Percentiles rank a stretch among this genome's conserved stretches.
phyloP scores from a whole-genome alignment of 2,329 filamentous ascomycete species.

The Stagonosporopsis chrysanthemi region DNA sequence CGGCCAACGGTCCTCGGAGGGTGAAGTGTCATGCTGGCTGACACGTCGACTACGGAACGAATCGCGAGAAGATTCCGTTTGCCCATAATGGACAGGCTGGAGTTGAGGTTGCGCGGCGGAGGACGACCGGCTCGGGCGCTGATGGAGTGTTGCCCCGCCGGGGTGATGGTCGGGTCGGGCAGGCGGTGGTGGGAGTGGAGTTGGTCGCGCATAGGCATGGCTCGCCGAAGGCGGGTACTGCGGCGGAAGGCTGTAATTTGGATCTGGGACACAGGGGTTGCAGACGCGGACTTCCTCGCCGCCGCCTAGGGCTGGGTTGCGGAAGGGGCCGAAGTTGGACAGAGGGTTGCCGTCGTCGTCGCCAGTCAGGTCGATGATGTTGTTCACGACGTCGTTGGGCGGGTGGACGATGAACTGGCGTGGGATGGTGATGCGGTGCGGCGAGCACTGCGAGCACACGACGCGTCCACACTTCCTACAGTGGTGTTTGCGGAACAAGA shows the following conservation, averaged over 20 bases:
- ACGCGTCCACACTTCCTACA: conserved; percentile 95
- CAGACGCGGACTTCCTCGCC: conserved; percentile 74
- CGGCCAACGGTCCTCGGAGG: conserved; percentile 33
- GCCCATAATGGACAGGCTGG: conserved; percentile 26
- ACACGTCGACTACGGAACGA: conserved; percentile 32
- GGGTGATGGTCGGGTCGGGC: conserved; percentile 20
- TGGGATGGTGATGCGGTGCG: conserved; percentile 93
- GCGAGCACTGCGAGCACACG: conserved; percentile 88
- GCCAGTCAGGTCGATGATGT: conserved; percentile 56
- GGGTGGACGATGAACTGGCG: conserved; percentile 90
- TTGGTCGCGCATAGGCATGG: too few species aligned
- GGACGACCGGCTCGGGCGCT: conserved; percentile 31
- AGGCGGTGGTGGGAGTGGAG: background rate
- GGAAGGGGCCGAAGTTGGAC: conserved; percentile 38
- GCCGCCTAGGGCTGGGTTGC: conserved; percentile 64
- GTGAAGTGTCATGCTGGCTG: conserved; percentile 35
- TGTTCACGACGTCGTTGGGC: conserved; percentile 36
- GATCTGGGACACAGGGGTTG: conserved; percentile 76
- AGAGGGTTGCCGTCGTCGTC: conserved; percentile 45
- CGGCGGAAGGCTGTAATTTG: conserved; percentile 67
- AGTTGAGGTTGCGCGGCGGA: conserved; percentile 32
- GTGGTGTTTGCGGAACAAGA: conserved; percentile 90
- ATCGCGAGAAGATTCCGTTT: conserved; percentile 30
- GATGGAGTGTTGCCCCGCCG: too few species aligned
- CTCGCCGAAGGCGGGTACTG: too few species aligned